A percentile compares a stretch with the other conserved stretches of the same genome.
These are phyloP conservation scores for Solanum rostratum DNA, from an alignment of 257 asterid species.

Conservation along the genomic window DNA sequence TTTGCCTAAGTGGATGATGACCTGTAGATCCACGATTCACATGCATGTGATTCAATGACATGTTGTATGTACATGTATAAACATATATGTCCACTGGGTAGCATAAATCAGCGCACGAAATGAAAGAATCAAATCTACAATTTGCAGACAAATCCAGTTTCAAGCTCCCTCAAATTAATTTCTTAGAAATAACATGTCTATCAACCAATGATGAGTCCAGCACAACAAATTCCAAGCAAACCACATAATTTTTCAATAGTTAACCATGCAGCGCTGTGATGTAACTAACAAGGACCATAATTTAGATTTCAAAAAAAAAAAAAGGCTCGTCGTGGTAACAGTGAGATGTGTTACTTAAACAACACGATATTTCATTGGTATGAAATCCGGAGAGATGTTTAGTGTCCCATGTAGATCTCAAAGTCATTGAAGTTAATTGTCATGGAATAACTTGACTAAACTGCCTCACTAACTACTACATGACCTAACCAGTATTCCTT, in stretches of 20 bases:
- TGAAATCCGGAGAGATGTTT: neutral
- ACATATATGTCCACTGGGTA: neutral
- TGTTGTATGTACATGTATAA: neutral
- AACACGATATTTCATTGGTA: neutral
- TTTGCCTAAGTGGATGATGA: neutral
- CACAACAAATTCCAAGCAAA: neutral
- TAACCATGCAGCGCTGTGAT: neutral
- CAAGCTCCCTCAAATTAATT: neutral
- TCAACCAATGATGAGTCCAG: neutral
- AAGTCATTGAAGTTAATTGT: neutral
- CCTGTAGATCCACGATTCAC: neutral
- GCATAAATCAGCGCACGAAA: neutral
- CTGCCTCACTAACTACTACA: neutral
- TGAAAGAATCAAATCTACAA: neutral
- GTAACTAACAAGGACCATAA: neutral
- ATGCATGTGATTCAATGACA: neutral
- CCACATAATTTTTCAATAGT: neutral
- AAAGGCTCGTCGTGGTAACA: neutral
- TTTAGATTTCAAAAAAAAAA: neutral
- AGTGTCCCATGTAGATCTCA: neutral
- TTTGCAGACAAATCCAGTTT: neutral
- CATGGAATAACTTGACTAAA: neutral
- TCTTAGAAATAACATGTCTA: neutral
- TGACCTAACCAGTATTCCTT: neutral
- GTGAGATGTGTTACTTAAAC: neutral